A percentile compares a stretch with the other conserved stretches of the same genome.
Evolutionary conservation across 2,329 filamentous ascomycete genomes (phyloP).

Genomic region (Calonectria leucothoes): DNA sequence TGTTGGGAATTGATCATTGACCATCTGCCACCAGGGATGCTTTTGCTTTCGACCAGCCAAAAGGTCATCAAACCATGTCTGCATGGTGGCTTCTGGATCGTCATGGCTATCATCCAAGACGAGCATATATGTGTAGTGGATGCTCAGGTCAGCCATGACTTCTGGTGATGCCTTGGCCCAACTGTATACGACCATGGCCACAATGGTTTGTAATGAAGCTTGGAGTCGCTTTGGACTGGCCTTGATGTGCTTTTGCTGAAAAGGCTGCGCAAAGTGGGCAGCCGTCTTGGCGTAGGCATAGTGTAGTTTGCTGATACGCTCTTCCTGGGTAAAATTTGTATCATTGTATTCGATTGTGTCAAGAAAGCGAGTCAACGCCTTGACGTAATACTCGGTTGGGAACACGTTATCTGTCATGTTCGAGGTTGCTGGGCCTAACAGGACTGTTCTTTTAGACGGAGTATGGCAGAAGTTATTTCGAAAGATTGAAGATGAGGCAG

Average conservation of each 20-base stretch:
- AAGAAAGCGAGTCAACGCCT: background rate
- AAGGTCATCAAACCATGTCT: background rate
- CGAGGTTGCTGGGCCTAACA: too few species aligned
- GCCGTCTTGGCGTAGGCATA: background rate
- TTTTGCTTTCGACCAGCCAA: background rate
- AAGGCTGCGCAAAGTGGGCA: background rate
- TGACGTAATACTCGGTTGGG: background rate
- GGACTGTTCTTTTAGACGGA: too few species aligned
- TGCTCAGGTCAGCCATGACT: background rate
- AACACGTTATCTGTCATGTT: background rate
- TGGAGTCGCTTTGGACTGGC: background rate
- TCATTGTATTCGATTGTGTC: slow-evolving; percentile 1
- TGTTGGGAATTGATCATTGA: background rate
- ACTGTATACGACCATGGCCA: background rate
- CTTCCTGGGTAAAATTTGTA: background rate
- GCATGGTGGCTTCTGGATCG: background rate
- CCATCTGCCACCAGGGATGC: background rate
- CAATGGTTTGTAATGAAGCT: background rate
- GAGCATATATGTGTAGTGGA: background rate
- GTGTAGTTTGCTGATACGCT: background rate
- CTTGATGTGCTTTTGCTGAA: background rate
- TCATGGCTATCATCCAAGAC: background rate
- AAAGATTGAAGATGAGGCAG: too few species aligned
- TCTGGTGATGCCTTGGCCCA: background rate
- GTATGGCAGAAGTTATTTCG: too few species aligned